Evolutionary conservation across 805 yeast genomes (phyloP).

Genomic region (Teunomyces gatunensis): DNA sequence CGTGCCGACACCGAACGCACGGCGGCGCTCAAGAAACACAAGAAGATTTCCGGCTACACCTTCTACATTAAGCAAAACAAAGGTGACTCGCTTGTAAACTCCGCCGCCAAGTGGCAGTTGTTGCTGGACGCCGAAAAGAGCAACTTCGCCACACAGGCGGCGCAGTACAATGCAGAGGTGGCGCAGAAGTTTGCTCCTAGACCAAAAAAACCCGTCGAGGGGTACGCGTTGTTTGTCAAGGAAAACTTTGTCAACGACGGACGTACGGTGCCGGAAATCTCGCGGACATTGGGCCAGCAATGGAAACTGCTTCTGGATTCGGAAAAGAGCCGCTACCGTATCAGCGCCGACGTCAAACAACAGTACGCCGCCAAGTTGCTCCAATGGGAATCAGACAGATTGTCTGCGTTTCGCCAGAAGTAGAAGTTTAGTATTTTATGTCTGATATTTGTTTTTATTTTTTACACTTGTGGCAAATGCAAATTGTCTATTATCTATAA

Average conservation of each 20-base stretch:
- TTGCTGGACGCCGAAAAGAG: conserved; percentile 30
- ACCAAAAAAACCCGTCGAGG: conserved; percentile 32
- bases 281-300: conserved; percentile 23
- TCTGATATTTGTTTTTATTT: too few species aligned
- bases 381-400: conserved; percentile 31
- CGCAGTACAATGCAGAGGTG: conserved; percentile 24
- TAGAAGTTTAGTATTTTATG: too few species aligned
- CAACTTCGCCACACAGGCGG: conserved; percentile 22
- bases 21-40: conserved; percentile 23
- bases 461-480: neutral
- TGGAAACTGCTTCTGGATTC: conserved; percentile 30
- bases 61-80: conserved; percentile 22
- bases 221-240: conserved; percentile 30
- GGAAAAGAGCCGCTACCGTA: conserved; percentile 27
- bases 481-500: neutral
- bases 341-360: conserved; percentile 16
- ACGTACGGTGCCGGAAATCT: conserved; percentile 20
- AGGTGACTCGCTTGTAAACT: conserved; percentile 14
- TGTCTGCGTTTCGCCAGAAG: too few species aligned
- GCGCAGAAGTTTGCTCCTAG: conserved; percentile 24
- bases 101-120: conserved; percentile 22
- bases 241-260: conserved; percentile 24
- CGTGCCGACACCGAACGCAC: conserved; percentile 12
- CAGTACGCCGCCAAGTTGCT: conserved; percentile 19
- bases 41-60: conserved; percentile 22